Conservation (phyloP, 2,329 filamentous ascomycete species). For the Hymenoscyphus fructigenus region DNA sequence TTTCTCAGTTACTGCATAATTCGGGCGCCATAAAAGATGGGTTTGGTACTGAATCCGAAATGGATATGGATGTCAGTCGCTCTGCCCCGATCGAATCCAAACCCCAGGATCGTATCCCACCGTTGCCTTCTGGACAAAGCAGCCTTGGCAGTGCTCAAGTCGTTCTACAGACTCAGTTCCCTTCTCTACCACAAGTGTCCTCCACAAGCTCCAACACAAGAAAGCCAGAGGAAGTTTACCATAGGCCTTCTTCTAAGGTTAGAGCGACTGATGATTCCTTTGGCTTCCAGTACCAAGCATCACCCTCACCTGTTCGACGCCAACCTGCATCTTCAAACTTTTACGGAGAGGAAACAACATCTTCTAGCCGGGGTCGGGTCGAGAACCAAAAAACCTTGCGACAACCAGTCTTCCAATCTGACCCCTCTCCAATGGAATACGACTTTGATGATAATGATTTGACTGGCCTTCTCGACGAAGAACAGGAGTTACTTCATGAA, state of each 20-base stretch:
- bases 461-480: conserved; percentile 29
- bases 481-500: conserved; percentile 20
- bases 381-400: conserved; percentile 6
- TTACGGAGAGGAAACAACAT: neutral
- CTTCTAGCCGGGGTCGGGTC: neutral
- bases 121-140: conserved; percentile 24
- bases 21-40: conserved; percentile 34
- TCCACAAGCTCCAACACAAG: conserved; percentile 2
- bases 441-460: conserved; percentile 29
- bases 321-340: neutral
- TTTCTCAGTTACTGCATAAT: conserved; percentile 25
- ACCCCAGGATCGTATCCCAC: conserved; percentile 9
- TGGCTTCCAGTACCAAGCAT: conserved; percentile 8
- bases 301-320: conserved; percentile 17
- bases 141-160: conserved; percentile 31
- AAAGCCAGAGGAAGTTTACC: neutral
- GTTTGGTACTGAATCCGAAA: conserved; percentile 27
- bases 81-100: conserved; percentile 14
- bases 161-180: conserved; percentile 34
- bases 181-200: conserved; percentile 16
- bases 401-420: conserved; percentile 26
- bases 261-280: neutral
- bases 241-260: conserved; percentile 4
- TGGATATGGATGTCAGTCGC: neutral
- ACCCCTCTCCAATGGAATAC: conserved; percentile 24